phyloP scores from a whole-genome alignment of 2,329 filamentous ascomycete species.

The Colletotrichum sansevieriae region DNA sequence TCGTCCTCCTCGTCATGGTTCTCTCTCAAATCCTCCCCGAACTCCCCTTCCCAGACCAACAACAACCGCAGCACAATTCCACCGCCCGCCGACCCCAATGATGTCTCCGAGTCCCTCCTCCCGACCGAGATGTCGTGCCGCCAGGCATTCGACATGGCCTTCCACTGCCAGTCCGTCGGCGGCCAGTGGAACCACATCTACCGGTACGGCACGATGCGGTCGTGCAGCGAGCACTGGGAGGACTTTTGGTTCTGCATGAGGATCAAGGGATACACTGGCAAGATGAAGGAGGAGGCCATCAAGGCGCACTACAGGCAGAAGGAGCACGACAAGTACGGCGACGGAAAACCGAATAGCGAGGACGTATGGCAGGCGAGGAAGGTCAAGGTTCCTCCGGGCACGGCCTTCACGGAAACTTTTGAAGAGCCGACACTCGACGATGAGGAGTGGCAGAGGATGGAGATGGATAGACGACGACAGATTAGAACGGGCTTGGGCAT shows the following conservation, averaged over 20 bases:
- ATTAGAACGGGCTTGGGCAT: slow-evolving; percentile 52
- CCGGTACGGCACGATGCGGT: slow-evolving; percentile 81
- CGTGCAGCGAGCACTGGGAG: slow-evolving; percentile 87
- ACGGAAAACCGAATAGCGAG: slow-evolving; percentile 79
- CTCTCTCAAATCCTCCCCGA: slow-evolving; percentile 49
- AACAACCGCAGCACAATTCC: slow-evolving; percentile 42
- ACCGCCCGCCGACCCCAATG: slow-evolving; percentile 51
- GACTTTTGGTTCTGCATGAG: slow-evolving; percentile 99
- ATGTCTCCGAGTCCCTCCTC: slow-evolving; percentile 77
- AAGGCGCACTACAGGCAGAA: slow-evolving; percentile 77
- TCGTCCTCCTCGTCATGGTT: slow-evolving; percentile 50
- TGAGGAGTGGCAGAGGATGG: slow-evolving; percentile 57
- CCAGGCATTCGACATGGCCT: slow-evolving; percentile 90
- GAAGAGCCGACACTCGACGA: slow-evolving; percentile 56
- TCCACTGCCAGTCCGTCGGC: slow-evolving; percentile 92
- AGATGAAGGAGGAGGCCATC: slow-evolving; percentile 72
- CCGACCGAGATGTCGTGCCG: slow-evolving; percentile 90
- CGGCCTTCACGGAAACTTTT: slow-evolving; percentile 59
- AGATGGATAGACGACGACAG: slow-evolving; percentile 50
- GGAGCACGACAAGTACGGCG: slow-evolving; percentile 73
- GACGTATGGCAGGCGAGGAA: slow-evolving; percentile 87
- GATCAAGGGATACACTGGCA: slow-evolving; percentile 72
- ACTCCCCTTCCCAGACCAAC: slow-evolving; percentile 40
- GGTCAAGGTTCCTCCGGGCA: slow-evolving; percentile 66
- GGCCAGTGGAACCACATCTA: slow-evolving; percentile 95